A percentile compares a stretch with the other conserved stretches of the same genome.
Evolutionary conservation across 495 filamentous ascomycete species (phyloP).

Genomic region (Parachaetomium inaequale): DNA sequence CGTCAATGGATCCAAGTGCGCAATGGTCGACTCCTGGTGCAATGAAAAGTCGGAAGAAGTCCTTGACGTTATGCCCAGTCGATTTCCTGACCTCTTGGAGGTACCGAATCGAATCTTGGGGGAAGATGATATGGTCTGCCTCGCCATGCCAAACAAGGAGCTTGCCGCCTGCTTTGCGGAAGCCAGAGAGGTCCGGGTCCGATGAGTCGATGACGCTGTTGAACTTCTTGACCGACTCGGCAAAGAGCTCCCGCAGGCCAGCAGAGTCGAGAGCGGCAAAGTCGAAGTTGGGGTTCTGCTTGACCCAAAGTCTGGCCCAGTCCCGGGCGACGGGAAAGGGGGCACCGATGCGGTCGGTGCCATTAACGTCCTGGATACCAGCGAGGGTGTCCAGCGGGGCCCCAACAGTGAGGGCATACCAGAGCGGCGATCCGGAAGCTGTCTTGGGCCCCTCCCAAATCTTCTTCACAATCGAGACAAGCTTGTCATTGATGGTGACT

Average conservation of each 20-base stretch:
- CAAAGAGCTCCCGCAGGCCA: background rate
- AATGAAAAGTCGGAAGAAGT: no score
- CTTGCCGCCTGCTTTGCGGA: constrained; percentile 37
- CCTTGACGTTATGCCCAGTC: no score
- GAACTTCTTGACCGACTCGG: constrained; percentile 22
- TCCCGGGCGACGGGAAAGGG: background rate
- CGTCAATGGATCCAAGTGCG: no score
- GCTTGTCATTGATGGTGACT: no score
- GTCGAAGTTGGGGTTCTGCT: background rate
- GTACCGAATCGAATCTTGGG: constrained; percentile 28
- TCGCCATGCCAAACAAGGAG: constrained; percentile 44
- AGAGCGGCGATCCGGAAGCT: no score
- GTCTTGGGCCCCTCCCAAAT: no score
- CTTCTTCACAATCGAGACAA: no score
- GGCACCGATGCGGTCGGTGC: no score
- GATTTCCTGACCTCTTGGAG: constrained; percentile 15
- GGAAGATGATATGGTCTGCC: constrained; percentile 31
- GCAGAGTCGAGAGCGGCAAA: background rate
- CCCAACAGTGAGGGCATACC: no score
- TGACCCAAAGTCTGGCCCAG: background rate
- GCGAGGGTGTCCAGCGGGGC: no score
- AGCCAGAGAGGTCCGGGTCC: constrained; percentile 38
- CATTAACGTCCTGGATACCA: no score
- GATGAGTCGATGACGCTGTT: constrained; percentile 34
- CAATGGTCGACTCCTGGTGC: no score